These are phyloP conservation scores for Ustilago cynodontis DNA, from an alignment of 1,284 basidiomycete species.

Conservation along the genomic window DNA sequence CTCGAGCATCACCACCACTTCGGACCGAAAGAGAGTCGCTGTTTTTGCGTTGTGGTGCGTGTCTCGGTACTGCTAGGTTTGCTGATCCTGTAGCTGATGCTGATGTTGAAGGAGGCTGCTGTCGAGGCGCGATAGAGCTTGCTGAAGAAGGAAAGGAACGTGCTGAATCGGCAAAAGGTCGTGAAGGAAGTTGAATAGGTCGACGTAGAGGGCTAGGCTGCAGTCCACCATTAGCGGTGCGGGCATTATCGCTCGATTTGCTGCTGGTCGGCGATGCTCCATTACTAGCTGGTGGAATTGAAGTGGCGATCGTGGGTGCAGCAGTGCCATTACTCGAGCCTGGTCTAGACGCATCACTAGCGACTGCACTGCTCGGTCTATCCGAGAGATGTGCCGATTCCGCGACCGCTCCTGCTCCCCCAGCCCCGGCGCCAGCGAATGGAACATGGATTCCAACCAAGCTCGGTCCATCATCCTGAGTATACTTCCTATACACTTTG, in stretches of 20 bases:
- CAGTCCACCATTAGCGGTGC: constrained; percentile 25
- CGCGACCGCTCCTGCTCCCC: constrained; percentile 15
- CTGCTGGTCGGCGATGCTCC: constrained; percentile 13
- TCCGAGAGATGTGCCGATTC: constrained; percentile 38
- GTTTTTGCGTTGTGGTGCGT: constrained; percentile 24
- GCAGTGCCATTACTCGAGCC: constrained; percentile 26
- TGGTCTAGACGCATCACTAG: constrained; percentile 26
- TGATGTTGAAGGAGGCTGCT: constrained; percentile 5
- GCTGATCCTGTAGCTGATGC: neutral
- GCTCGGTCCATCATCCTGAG: constrained; percentile 48
- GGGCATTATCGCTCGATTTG: constrained; percentile 11
- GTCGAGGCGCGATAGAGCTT: neutral
- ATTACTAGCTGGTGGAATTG: neutral
- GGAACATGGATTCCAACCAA: constrained; percentile 52
- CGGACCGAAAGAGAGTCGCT: constrained; percentile 37
- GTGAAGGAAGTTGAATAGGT: constrained; percentile 28
- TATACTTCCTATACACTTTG: constrained; percentile 63
- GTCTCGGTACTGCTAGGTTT: constrained; percentile 23
- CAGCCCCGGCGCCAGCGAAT: constrained; percentile 11
- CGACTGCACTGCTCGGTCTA: constrained; percentile 19
- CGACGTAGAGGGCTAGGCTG: constrained; percentile 36
- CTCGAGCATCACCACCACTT: constrained; percentile 52
- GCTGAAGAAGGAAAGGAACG: constrained; percentile 15
- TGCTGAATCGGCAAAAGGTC: constrained; percentile 19
- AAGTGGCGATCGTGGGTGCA: constrained; percentile 11